Evolutionary conservation across 1,284 basidiomycete species (phyloP), one percentile per base, ranked within the genome.

Genomic region (Hemileia vastatrix): DNA sequence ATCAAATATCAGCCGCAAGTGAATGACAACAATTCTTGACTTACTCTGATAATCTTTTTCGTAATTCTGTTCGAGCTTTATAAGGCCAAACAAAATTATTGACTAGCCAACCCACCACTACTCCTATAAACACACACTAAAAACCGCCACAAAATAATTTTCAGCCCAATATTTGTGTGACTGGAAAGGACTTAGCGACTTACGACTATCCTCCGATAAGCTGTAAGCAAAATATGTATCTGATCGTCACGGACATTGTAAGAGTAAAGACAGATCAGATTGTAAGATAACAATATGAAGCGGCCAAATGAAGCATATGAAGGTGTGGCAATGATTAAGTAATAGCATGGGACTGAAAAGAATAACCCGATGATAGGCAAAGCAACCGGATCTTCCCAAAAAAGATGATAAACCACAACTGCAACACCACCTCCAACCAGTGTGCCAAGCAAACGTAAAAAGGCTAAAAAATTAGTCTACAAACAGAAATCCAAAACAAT

Each of bases 221-320:
- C 59, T 19, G 45, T 61, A n/a, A 31, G 13, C 8, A 61, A 32
- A 15, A 61, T 61, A 31, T 54, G 43, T 11, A 49, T 27, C 32
- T 61, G 31, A 33, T 54, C 43, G 52, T 54, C 51, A 3, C 59
- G 51, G 19, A 61, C 76, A 69, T 72, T 72, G 67, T 61, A 89
- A 83, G 86, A 84, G 75, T 87, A 93, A 5, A 94, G 79, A 71
- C 89, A 93, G 0, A 90, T 93, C 65, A 96, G 77, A 70, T 96
- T 96, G 77, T 94, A 90, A 3, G 87, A 68, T 54, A 93, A 77
- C 27, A 95, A 80, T n/a, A 90, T 85, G 76, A 95, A 93, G 24
- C 92, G 82, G 1, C 87, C 86, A 1, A 87, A 84, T 45, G 87
- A 84, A 8, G 86, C 83, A 68, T 88, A 89, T 65, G 51, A 15